These are phyloP conservation scores for Ammopiptanthus mongolicus DNA, from an alignment of 306 rosid genomes.

Conservation along the genomic window DNA sequence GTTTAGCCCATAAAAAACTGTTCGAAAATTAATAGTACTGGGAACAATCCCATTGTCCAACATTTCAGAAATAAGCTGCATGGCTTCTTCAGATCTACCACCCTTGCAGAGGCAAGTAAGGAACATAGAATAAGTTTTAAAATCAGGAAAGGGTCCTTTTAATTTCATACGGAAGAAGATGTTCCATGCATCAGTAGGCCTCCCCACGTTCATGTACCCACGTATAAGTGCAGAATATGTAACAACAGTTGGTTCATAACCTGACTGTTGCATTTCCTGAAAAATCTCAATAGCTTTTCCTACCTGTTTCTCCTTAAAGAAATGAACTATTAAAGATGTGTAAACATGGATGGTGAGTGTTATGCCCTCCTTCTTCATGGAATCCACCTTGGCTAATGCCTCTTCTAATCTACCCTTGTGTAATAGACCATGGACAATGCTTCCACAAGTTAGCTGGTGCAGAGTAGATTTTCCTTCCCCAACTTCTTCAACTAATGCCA, in stretches of 20 bases:
- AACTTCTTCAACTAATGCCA: slow-evolving; percentile 39
- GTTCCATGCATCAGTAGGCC: slow-evolving; percentile 61
- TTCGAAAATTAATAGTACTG: slow-evolving; percentile 65
- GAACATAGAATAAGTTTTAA: slow-evolving; percentile 71
- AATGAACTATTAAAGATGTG: slow-evolving; percentile 72
- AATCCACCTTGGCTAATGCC: slow-evolving; percentile 60
- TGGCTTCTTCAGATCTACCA: slow-evolving; percentile 81
- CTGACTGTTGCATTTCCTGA: slow-evolving; percentile 56
- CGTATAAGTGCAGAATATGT: slow-evolving; percentile 66
- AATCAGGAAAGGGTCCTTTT: slow-evolving; percentile 82
- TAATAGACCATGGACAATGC: slow-evolving; percentile 74
- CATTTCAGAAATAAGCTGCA: slow-evolving; percentile 64
- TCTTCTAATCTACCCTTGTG: slow-evolving; percentile 52
- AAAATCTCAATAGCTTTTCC: slow-evolving; percentile 51
- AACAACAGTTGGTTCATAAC: slow-evolving; percentile 64
- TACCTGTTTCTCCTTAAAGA: slow-evolving; percentile 52
- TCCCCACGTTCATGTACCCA: slow-evolving; percentile 70
- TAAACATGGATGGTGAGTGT: slow-evolving; percentile 68
- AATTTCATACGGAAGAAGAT: slow-evolving; percentile 57
- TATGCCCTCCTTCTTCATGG: slow-evolving; percentile 60
- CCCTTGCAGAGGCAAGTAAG: slow-evolving; percentile 56
- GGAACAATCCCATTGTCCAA: slow-evolving; percentile 63
- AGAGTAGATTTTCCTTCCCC: slow-evolving; percentile 39
- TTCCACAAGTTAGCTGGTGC: slow-evolving; percentile 63
- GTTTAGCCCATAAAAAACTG: slow-evolving; percentile 68